Conservation (phyloP, 1,139 yeast genomes). For the Lodderomyces margitis region DNA sequence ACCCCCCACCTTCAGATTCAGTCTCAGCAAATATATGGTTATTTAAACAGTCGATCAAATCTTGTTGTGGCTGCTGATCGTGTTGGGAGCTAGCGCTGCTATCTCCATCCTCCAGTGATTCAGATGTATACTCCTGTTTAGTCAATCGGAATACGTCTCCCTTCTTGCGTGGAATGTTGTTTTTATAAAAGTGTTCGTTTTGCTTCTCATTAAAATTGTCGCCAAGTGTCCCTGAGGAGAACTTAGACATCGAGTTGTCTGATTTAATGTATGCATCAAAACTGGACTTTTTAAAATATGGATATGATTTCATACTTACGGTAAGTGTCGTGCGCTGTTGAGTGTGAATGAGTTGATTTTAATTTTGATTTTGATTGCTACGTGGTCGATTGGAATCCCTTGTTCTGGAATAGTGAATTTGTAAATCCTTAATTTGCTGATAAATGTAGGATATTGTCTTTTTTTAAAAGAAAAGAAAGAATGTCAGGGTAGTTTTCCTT, state of each 20-base stretch:
- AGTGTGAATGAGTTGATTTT: too few species aligned
- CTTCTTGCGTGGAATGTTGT: background rate
- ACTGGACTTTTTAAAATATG: background rate
- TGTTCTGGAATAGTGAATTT: too few species aligned
- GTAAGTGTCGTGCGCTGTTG: too few species aligned
- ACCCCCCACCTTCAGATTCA: constrained; percentile 8
- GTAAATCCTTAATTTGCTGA: too few species aligned
- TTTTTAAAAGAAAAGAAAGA: too few species aligned
- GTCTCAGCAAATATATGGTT: constrained; percentile 11
- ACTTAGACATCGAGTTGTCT: background rate
- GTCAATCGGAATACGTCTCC: background rate
- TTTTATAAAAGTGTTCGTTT: background rate
- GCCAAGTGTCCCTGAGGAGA: background rate
- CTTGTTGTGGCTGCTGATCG: constrained; percentile 5
- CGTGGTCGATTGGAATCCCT: too few species aligned
- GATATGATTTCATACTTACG: background rate
- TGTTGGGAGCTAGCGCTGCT: background rate
- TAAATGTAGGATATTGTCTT: too few species aligned
- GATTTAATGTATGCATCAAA: background rate
- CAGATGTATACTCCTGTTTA: background rate
- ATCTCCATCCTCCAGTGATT: background rate
- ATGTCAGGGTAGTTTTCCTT: too few species aligned
- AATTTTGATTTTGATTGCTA: too few species aligned
- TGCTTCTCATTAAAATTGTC: background rate
- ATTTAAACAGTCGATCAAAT: constrained; percentile 12